Evolutionary conservation across 345 rosid species (phyloP), one percentile per base, ranked within the genome.

Genomic region (Euphorbia peplus): DNA sequence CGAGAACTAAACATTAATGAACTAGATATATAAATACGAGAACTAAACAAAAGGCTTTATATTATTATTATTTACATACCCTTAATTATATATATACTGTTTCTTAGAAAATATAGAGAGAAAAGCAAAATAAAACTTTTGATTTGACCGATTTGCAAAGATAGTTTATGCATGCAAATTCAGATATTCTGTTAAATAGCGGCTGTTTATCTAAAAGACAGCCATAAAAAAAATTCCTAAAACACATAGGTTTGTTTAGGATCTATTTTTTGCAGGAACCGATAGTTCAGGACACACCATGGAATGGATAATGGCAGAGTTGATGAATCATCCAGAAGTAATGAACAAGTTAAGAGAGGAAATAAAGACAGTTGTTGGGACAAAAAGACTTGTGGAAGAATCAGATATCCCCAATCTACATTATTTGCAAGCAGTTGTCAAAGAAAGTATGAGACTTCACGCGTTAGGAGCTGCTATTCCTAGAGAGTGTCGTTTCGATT

Each of bases 151-250:
- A n/a, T n/a, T n/a, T n/a, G n/a, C n/a, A n/a, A n/a, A n/a, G n/a
- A n/a, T n/a, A n/a, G n/a, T n/a, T n/a, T n/a, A n/a, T n/a, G n/a
- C n/a, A n/a, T n/a, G 66, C 56, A 79, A 1, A 68, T 79, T 1
- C 81, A 79, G 50, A 81, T 9, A 8, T 21, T 22, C 42, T 63
- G 35, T 26, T 50, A n/a, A n/a, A n/a, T n/a, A n/a, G n/a, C n/a
- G n/a, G n/a, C n/a, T n/a, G n/a, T n/a, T n/a, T n/a, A n/a, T n/a
- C n/a, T n/a, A n/a, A n/a, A n/a, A n/a, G n/a, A n/a, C n/a, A n/a
- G n/a, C n/a, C n/a, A n/a, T n/a, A n/a, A n/a, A n/a, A n/a, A n/a
- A n/a, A n/a, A n/a, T n/a, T 30, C 1, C 16, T 18, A 66, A 59
- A 59, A 66, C 9, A 21, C 51, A 25, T 66, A 48, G 11, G 11